Evolutionary conservation across 352 stramenopile species (phyloP), one percentile per base, ranked within the genome.

Genomic region (Nothophytophthora sp.): DNA sequence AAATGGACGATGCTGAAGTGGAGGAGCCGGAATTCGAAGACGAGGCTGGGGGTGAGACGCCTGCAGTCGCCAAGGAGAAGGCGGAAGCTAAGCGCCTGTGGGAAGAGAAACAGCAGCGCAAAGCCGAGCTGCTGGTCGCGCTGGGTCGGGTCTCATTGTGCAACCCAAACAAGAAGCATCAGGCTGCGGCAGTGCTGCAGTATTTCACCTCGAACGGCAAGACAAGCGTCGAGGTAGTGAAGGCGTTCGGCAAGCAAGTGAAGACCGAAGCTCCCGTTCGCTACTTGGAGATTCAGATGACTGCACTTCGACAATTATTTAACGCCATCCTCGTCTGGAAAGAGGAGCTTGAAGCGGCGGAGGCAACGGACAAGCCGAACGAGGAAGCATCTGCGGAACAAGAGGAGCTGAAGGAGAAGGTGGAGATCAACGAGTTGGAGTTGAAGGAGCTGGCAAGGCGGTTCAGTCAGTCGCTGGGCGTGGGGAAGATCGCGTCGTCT

Each of bases 281-380:
- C 19, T 93, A 90, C 42, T 60, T 96, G 19, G 86, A 96, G 60
- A 80, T 93, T n/a, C 86, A 96, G 57, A 96, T 96, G 84, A 87
- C 75, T 22, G 70, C 81, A 12, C 67, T 96, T 37, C 80, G 82
- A 3, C 76, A 89, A 52, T 47, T 88, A 10, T 96, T 78, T 47
- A 76, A 51, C 42, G 69, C 67, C 9, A 73, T 94, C 51, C 44
- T 94, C 8, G 48, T 60, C 4, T 73, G 85, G 57, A 86, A 86
- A 40, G 77, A 89, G 45, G 78, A 91, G 15, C 41, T 87, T 7
- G 50, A 70, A 18, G 18, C 47, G 37, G 45, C 25, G 20, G 10
- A 73, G 41, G 19, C 42, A 33, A 55, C 51, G 3, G 51, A 30
- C 22, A 48, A 23, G 5, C 47, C 60, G 3, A 45, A 32, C 12